These are phyloP conservation scores for Oenanthe javanica DNA, from an alignment of 140 eudicot genomes.

Conservation along the genomic window DNA sequence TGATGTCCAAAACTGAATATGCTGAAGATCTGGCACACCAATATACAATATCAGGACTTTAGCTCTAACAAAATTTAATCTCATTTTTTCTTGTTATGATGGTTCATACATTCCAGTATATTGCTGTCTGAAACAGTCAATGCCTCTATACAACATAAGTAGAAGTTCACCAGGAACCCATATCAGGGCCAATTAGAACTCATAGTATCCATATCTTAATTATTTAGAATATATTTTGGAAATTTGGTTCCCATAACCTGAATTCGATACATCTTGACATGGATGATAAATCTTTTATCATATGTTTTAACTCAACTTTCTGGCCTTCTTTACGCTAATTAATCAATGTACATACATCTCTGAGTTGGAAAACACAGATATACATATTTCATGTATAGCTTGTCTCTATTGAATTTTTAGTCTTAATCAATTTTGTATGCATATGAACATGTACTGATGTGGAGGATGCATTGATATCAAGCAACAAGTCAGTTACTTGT, in stretches of 20 bases:
- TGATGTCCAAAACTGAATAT: constrained; percentile 24
- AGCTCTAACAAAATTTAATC: too few species aligned
- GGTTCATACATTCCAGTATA: background rate
- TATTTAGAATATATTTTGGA: background rate
- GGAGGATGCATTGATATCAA: too few species aligned
- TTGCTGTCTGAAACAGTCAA: too few species aligned
- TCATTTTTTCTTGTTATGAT: background rate
- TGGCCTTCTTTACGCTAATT: background rate
- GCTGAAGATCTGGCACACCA: constrained; percentile 37
- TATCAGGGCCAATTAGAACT: too few species aligned
- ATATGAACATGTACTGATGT: too few species aligned
- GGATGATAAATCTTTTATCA: background rate
- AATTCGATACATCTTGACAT: background rate
- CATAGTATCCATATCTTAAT: background rate
- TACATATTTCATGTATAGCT: background rate
- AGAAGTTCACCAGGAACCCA: too few species aligned
- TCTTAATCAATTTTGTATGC: too few species aligned
- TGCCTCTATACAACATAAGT: background rate
- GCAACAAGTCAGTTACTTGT: too few species aligned
- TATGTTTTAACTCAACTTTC: background rate
- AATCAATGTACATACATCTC: too few species aligned
- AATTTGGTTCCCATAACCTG: background rate
- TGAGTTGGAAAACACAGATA: too few species aligned
- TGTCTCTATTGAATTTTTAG: too few species aligned
- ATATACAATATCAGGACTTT: constrained; percentile 13